Conservation (phyloP, 2,329 filamentous ascomycete species). For the Apiospora arundinis region DNA sequence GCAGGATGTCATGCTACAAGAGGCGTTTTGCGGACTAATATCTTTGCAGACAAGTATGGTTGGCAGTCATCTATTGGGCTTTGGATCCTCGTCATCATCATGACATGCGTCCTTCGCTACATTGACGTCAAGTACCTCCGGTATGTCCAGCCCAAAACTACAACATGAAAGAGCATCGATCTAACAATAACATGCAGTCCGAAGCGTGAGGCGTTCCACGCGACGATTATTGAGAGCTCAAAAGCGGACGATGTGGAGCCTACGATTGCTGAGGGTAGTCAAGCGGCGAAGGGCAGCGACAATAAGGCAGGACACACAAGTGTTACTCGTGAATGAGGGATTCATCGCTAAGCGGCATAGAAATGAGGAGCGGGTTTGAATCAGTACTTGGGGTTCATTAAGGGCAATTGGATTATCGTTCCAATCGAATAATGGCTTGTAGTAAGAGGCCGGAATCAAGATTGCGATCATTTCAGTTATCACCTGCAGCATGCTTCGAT, state of each 20-base stretch:
- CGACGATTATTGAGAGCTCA: conserved; percentile 16
- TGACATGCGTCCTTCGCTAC: conserved; percentile 50
- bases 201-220: conserved; percentile 13
- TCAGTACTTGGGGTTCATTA: background rate
- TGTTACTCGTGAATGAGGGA: background rate
- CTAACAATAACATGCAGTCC: background rate
- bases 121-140: conserved; percentile 51
- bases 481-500: background rate
- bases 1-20: background rate
- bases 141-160: conserved; percentile 26
- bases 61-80: conserved; percentile 55
- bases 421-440: background rate
- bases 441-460: background rate
- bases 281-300: background rate
- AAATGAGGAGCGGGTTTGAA: background rate
- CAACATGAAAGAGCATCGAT: no score
- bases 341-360: background rate
- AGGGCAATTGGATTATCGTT: background rate
- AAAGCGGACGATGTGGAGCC: conserved; percentile 19
- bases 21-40: background rate
- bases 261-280: background rate
- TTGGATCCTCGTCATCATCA: conserved; percentile 50
- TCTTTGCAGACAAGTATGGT: conserved; percentile 47
- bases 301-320: background rate
- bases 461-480: background rate